phyloP scores from a whole-genome alignment of 192 early-diverging fungal species.

The Coemansia aciculifera region DNA sequence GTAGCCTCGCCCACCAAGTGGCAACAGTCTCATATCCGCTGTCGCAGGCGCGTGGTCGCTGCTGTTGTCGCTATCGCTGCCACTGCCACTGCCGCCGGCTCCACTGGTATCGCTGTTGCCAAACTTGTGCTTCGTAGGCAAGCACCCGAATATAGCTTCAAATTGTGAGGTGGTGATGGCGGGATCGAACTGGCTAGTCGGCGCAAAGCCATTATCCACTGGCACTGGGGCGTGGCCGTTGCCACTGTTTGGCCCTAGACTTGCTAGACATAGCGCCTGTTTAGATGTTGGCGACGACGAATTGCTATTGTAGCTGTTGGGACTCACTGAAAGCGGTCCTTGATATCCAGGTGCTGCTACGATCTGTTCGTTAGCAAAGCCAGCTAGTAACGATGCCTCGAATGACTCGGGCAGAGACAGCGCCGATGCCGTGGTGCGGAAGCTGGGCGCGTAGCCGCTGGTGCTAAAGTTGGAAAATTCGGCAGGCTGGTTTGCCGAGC shows the following conservation, averaged over 20 bases:
- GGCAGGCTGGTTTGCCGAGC: neutral
- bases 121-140: neutral
- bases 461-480: neutral
- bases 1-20: neutral
- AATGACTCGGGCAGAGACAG: conserved; percentile 5
- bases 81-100: conserved; percentile 17
- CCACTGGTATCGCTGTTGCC: conserved; percentile 5
- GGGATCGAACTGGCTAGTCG: neutral
- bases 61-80: conserved; percentile 21
- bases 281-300: conserved; percentile 4
- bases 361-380: neutral
- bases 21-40: conserved; percentile 4
- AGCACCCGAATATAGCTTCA: conserved; percentile 17
- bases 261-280: conserved; percentile 4
- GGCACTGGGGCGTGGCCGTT: neutral
- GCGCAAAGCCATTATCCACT: neutral
- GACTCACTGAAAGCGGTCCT: neutral
- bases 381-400: neutral
- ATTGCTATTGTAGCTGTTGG: conserved; percentile 2
- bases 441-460: conserved; percentile 8
- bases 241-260: neutral
- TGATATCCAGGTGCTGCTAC: neutral
- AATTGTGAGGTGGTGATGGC: conserved; percentile 20
- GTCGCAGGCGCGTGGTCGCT: conserved; percentile 13
- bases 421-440: conserved; percentile 5